phyloP scores from a whole-genome alignment of 257 asterid species.

The Petunia secreta region DNA sequence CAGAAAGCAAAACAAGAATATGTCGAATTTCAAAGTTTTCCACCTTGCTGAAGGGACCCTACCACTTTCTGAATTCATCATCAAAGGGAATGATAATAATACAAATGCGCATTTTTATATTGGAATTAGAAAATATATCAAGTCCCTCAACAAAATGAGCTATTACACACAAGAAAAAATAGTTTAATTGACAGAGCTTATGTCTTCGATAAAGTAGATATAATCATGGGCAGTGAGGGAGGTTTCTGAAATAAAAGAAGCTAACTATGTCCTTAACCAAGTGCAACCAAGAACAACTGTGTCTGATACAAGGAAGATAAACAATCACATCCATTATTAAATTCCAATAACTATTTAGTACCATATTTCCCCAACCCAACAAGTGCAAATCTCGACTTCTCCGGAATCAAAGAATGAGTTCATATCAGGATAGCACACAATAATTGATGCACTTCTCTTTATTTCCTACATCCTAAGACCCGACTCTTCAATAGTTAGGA shows the following conservation, averaged over 20 bases:
- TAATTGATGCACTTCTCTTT: not conserved
- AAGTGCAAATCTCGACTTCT: not conserved
- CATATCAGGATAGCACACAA: slow-evolving; percentile 6
- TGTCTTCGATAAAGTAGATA: not conserved
- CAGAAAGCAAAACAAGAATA: not conserved
- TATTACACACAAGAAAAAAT: not conserved
- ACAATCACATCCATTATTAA: slow-evolving; percentile 12
- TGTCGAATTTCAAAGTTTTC: not conserved
- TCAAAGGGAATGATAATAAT: not conserved
- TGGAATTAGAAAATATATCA: not conserved
- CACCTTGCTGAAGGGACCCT: not conserved
- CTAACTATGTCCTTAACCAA: not conserved
- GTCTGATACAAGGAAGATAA: not conserved
- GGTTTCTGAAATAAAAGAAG: not conserved
- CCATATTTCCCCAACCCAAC: slow-evolving; percentile 11
- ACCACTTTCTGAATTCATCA: not conserved
- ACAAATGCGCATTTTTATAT: too few relatives aligned
- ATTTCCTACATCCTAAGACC: slow-evolving; percentile 13
- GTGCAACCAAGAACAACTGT: not conserved
- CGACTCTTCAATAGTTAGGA: not conserved
- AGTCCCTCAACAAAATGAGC: not conserved
- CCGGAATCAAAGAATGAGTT: not conserved
- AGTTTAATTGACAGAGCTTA: not conserved
- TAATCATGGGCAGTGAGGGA: not conserved
- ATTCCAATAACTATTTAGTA: not conserved